Percentiles rank a stretch among this genome's conserved stretches.
Evolutionary conservation across 164 flowering plant species (phyloP).

Genomic region (Nelumbo lutea): DNA sequence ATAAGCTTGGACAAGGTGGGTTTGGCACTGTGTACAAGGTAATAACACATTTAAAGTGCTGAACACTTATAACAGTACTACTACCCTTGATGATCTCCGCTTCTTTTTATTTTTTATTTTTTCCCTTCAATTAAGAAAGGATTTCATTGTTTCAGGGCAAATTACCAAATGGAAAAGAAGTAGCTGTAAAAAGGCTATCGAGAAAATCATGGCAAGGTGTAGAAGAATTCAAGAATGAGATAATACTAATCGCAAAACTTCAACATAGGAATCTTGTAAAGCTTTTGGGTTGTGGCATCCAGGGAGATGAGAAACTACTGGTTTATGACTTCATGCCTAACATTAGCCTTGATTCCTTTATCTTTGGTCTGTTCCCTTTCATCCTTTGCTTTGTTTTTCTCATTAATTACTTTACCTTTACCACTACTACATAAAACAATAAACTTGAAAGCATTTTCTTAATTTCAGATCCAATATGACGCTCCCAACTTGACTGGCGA

Average conservation of each 20-base stretch:
- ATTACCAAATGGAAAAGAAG: conserved; percentile 11
- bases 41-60: not conserved
- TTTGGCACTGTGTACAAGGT: not conserved
- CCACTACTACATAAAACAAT: too few species aligned
- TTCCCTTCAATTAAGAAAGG: not conserved
- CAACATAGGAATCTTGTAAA: too few species aligned
- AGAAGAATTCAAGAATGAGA: too few species aligned
- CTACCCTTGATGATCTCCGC: too few species aligned
- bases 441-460: not conserved
- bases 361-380: conserved; percentile 11
- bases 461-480: conserved; percentile 6
- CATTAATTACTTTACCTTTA: not conserved
- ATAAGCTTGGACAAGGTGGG: conserved; percentile 6
- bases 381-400: not conserved
- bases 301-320: conserved; percentile 20
- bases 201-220: conserved; percentile 14
- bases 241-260: too few species aligned
- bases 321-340: conserved; percentile 19
- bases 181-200: conserved; percentile 20
- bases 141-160: conserved; percentile 1
- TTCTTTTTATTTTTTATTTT: not conserved
- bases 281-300: conserved; percentile 16
- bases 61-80: too few species aligned
- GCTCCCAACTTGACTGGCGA: conserved; percentile 11
- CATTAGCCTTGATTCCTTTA: conserved; percentile 16